phyloP scores from a whole-genome alignment of 495 filamentous ascomycete species.

The Parachaetomium inaequale region DNA sequence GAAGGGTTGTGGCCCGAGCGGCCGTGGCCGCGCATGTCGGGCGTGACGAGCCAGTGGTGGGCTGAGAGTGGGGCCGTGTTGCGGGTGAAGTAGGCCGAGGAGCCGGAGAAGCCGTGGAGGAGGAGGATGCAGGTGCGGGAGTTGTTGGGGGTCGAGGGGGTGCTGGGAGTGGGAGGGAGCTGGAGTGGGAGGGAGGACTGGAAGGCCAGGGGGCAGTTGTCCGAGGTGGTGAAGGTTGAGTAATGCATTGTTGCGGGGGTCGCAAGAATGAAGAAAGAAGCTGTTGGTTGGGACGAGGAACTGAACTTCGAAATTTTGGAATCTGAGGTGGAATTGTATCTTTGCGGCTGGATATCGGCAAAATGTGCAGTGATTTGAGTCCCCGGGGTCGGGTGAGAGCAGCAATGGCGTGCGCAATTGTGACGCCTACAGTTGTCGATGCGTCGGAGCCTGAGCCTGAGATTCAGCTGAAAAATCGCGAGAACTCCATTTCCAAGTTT shows the following conservation, averaged over 20 bases:
- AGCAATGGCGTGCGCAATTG: too few species aligned
- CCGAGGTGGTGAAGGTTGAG: slow-evolving; percentile 29
- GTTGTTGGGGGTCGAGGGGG: not conserved
- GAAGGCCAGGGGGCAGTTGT: slow-evolving; percentile 33
- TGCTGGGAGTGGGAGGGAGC: not conserved
- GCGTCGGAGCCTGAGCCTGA: too few species aligned
- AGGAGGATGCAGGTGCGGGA: slow-evolving; percentile 31
- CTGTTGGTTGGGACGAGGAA: not conserved
- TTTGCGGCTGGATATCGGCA: too few species aligned
- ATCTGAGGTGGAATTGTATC: too few species aligned
- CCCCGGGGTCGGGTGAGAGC: too few species aligned
- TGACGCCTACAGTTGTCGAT: too few species aligned
- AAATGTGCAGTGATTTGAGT: too few species aligned
- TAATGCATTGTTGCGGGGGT: slow-evolving; percentile 33
- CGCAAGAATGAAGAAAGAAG: not conserved
- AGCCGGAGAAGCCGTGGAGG: slow-evolving; percentile 48
- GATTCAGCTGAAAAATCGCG: too few species aligned
- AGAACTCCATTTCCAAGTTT: too few species aligned
- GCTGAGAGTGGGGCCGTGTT: slow-evolving; percentile 32
- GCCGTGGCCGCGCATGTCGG: slow-evolving; percentile 47
- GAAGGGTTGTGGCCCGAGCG: slow-evolving; percentile 26
- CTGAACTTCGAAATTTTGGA: not conserved
- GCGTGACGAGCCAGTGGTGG: slow-evolving; percentile 37
- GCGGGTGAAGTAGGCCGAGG: slow-evolving; percentile 40
- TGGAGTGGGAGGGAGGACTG: slow-evolving; percentile 27